A percentile compares a stretch with the other conserved stretches of the same genome.
Evolutionary conservation across 202 grass and related monocot genomes (phyloP).

Genomic region (Dendrocalamus latiflorus): DNA sequence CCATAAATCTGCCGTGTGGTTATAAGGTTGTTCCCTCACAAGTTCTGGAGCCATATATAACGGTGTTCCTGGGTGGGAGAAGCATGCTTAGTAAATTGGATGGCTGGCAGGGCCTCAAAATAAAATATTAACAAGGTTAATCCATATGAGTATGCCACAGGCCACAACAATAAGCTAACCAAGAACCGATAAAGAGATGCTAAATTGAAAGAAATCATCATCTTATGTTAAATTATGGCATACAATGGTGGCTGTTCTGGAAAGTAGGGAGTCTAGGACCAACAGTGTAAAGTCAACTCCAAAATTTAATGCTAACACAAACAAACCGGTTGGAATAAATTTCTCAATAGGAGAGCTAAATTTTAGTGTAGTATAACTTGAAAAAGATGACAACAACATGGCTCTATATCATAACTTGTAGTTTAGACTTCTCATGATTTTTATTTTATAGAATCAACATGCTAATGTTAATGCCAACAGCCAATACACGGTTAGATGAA

Average conservation of each 20-base stretch:
- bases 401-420: neutral
- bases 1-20: conserved; percentile 96
- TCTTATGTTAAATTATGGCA: neutral
- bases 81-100: conserved; percentile 24
- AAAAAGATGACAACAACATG: neutral
- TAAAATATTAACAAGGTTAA: neutral
- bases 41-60: conserved; percentile 99
- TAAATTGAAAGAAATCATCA: neutral
- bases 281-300: neutral
- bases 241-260: neutral
- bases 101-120: neutral
- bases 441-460: conserved; percentile 3
- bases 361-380: neutral
- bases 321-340: neutral
- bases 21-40: conserved; percentile 93
- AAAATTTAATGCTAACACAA: neutral
- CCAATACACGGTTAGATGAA: neutral
- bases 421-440: neutral
- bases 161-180: neutral
- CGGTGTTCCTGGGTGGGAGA: conserved; percentile 60
- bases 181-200: neutral
- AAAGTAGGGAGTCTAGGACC: conserved; percentile 1
- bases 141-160: neutral
- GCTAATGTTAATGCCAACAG: neutral
- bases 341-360: neutral